phyloP scores from a whole-genome alignment of 106 monocot species.

The Alisma plantagoaquatica region DNA sequence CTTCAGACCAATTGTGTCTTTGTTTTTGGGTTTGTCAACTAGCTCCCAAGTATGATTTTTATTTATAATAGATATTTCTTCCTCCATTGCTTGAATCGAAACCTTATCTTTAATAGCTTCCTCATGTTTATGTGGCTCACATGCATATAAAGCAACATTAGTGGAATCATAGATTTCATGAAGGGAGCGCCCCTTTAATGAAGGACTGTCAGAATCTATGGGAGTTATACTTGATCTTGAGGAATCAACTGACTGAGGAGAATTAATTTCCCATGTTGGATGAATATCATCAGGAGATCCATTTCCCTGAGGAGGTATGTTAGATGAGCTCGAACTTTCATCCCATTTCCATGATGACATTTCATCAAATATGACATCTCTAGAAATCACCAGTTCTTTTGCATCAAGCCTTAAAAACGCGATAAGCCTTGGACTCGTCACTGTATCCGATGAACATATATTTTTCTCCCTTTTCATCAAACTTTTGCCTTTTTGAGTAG shows the following conservation, averaged over 20 bases:
- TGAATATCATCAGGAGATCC: neutral
- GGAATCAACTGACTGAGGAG: too few relatives aligned
- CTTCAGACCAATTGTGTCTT: neutral
- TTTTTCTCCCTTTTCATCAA: neutral
- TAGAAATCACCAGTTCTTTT: neutral
- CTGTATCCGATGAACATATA: neutral
- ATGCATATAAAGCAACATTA: neutral
- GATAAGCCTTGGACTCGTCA: neutral
- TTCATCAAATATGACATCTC: slow-evolving; percentile 3
- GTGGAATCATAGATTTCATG: neutral
- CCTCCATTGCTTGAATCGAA: neutral
- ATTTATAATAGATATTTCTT: neutral
- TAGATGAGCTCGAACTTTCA: too few relatives aligned
- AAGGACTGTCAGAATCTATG: neutral
- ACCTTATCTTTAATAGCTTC: neutral
- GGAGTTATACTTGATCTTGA: too few relatives aligned
- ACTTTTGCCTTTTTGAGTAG: too few relatives aligned
- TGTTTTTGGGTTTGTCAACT: neutral
- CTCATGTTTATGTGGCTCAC: too few relatives aligned
- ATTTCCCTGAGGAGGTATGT: too few relatives aligned
- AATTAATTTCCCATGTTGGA: neutral
- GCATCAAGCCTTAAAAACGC: neutral
- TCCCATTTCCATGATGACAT: too few relatives aligned
- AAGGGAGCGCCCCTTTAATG: neutral
- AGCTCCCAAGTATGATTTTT: neutral